Conservation (phyloP, 2,329 filamentous ascomycete genomes). For the Neoarthrinium moseri region DNA sequence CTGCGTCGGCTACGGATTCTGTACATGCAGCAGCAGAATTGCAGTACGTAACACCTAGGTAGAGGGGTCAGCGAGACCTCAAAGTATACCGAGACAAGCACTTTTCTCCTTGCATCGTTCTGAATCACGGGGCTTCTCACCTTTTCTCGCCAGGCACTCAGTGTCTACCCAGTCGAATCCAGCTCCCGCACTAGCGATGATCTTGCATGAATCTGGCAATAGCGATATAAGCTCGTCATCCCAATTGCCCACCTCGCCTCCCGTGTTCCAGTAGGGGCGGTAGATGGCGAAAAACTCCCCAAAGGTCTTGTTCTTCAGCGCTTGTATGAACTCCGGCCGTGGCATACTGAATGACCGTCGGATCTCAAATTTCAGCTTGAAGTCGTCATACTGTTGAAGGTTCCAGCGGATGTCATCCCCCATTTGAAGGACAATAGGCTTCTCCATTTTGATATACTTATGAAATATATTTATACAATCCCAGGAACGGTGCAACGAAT, state of each 20-base stretch:
- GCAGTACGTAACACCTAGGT: conserved; percentile 7
- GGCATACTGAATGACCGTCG: conserved; percentile 16
- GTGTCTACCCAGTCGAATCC: conserved; percentile 10
- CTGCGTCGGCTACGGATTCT: conserved; percentile 9
- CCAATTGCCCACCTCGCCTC: conserved; percentile 10
- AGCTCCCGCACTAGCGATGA: conserved; percentile 6
- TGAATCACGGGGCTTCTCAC: conserved; percentile 1
- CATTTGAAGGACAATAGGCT: conserved; percentile 17
- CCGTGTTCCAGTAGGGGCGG: conserved; percentile 8
- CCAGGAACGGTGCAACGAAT: too few relatives aligned
- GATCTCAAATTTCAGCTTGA: conserved; percentile 14
- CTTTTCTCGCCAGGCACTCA: not conserved
- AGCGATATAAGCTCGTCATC: conserved; percentile 9
- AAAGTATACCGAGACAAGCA: not conserved
- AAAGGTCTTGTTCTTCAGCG: conserved; percentile 12
- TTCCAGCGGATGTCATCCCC: conserved; percentile 18
- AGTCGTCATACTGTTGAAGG: conserved; percentile 14
- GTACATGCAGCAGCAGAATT: conserved; percentile 8
- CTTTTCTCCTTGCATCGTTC: too few relatives aligned
- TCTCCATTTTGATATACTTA: too few relatives aligned
- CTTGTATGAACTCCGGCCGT: conserved; percentile 14
- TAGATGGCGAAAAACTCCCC: conserved; percentile 9
- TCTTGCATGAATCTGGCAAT: conserved; percentile 7
- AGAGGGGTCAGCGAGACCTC: not conserved
- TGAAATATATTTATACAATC: too few relatives aligned